Conservation (phyloP, 208 protist species). For the Borovskyia barvae region DNA sequence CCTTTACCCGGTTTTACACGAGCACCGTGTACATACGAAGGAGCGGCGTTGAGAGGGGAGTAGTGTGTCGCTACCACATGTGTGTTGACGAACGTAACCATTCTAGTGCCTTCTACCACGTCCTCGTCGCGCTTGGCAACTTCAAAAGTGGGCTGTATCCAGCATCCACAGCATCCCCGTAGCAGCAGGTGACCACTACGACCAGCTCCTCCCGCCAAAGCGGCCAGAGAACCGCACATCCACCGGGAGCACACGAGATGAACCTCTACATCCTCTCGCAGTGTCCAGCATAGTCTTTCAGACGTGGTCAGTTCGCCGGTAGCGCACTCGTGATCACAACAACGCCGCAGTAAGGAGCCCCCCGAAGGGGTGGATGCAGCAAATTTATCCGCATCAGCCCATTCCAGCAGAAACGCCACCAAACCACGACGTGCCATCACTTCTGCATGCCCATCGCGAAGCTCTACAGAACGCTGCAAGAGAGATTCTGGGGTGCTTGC, state of each 20-base stretch:
- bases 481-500: background rate
- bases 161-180: slow-evolving; percentile 35
- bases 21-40: slow-evolving; percentile 3
- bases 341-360: slow-evolving; percentile 1
- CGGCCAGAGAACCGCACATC: slow-evolving; percentile 68
- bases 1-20: slow-evolving; percentile 90
- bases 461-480: slow-evolving; percentile 13
- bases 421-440: slow-evolving; percentile 80
- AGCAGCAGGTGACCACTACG: slow-evolving; percentile 64
- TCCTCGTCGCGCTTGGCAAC: background rate
- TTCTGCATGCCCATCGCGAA: slow-evolving; percentile 86
- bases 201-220: slow-evolving; percentile 22
- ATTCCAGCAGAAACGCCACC: slow-evolving; percentile 64
- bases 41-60: slow-evolving; percentile 32
- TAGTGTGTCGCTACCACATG: slow-evolving; percentile 57
- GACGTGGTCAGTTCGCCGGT: too few relatives aligned
- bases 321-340: too few relatives aligned
- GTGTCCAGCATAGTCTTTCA: slow-evolving; percentile 16
- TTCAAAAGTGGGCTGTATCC: background rate
- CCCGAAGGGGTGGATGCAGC: background rate
- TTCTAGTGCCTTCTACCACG: background rate
- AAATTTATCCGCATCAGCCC: slow-evolving; percentile 8
- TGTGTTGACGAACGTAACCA: slow-evolving; percentile 3
- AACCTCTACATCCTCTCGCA: slow-evolving; percentile 35
- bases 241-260: slow-evolving; percentile 75